Evolutionary conservation across 345 rosid species (phyloP), one percentile per base, ranked within the genome.

Genomic region (Physaria fendleri): DNA sequence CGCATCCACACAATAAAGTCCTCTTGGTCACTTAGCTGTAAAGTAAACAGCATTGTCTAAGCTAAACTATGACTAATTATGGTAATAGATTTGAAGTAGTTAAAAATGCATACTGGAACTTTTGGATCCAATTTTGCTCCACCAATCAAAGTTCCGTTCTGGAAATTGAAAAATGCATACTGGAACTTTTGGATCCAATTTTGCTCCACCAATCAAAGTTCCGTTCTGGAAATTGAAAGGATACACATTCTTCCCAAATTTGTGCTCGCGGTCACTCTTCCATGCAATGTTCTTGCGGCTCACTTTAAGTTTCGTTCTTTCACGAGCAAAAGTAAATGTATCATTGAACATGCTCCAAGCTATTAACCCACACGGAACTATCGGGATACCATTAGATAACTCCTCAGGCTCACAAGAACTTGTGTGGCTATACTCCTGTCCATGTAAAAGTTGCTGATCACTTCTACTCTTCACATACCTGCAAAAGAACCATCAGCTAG

Each of bases 271-370:
- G 62, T 88, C 93, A 69, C 93, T 88, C 58, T 74, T 72, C 93
- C 96, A 88, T 12, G 93, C 76, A 56, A 88, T 85, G 51, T 88
- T 83, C 51, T 77, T 77, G 62, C 86, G 66, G 58, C 68, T 80
- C 56, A 85, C 74, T 40, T 40, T 66, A 63, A 88, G 51, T 63
- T 83, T 66, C 8, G 15, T 29, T 12, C 49, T 66, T 24, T 74
- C 76, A 39, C 81, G 90, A 61, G 63, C 48, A 74, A 88, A 80
- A 29, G 56, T 59, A 40, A 78, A 88, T 12, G 93, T 81, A 59
- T 88, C 96, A 48, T 88, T 88, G 77, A 88, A 88, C 70, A 88
- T 77, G 80, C 96, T 85, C 96, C 96, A 88, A 8, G 96, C 85
- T 40, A 83, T 71, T 60, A 88, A 68, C 65, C 96, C 96, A 56